Evolutionary conservation across 2,329 filamentous ascomycete genomes (phyloP).

Genomic region (Ophiostoma perfectum): DNA sequence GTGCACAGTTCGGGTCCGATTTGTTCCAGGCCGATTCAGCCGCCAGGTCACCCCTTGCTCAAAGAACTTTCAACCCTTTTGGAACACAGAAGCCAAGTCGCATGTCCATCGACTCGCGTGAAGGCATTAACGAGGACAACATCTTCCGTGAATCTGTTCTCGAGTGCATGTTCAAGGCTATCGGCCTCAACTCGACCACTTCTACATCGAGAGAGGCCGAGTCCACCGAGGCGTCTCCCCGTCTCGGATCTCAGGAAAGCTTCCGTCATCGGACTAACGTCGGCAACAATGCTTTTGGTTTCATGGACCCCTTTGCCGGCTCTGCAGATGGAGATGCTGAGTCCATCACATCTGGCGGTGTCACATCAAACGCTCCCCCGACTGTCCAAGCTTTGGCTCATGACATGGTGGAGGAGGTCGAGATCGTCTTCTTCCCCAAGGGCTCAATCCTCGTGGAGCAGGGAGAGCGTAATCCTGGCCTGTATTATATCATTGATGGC

Average conservation of each 20-base stretch:
- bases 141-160: conserved; percentile 85
- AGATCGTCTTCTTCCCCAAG: conserved; percentile 96
- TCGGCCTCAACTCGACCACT: conserved; percentile 69
- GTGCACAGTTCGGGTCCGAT: conserved; percentile 24
- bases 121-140: conserved; percentile 80
- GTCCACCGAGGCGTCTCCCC: conserved; percentile 80
- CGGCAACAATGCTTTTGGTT: conserved; percentile 78
- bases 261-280: conserved; percentile 74
- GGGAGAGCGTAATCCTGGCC: conserved; percentile 88
- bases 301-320: conserved; percentile 77
- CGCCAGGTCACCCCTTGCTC: conserved; percentile 42
- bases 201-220: conserved; percentile 60
- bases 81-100: conserved; percentile 46
- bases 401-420: conserved; percentile 84
- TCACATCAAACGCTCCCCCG: conserved; percentile 50
- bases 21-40: conserved; percentile 30
- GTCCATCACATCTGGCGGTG: conserved; percentile 67
- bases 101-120: conserved; percentile 60
- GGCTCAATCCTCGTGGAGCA: conserved; percentile 92
- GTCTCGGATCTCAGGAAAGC: conserved; percentile 77
- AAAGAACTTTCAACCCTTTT: conserved; percentile 53
- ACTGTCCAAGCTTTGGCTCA: conserved; percentile 63
- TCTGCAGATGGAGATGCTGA: conserved; percentile 79
- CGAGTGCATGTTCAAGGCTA: conserved; percentile 91
- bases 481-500: conserved; percentile 97